Evolutionary conservation across 1,139 yeast species (phyloP).

Genomic region (Diutina rugosa): DNA sequence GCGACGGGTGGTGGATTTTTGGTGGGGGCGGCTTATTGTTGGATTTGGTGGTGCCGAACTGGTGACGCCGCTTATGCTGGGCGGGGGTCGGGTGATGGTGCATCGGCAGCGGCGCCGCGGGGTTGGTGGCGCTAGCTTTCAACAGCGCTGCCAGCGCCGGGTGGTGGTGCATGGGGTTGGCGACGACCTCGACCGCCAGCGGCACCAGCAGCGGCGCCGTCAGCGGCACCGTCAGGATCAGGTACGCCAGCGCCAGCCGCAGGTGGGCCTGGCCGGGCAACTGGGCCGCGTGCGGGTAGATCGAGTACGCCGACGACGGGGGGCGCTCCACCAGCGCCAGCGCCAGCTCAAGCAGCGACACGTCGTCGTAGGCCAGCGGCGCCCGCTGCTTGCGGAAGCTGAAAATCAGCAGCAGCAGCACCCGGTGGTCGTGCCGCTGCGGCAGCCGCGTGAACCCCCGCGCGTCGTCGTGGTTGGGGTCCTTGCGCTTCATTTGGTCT

Average conservation of each 20-base stretch:
- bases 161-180: slow-evolving; percentile 1
- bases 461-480: neutral
- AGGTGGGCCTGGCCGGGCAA: neutral
- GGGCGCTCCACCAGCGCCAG: neutral
- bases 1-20: neutral
- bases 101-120: neutral
- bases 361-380: neutral
- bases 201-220: neutral
- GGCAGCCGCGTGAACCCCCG: slow-evolving; percentile 1
- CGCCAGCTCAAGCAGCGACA: neutral
- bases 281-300: neutral
- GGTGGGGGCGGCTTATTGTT: neutral
- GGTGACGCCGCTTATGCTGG: neutral
- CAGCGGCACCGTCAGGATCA: neutral
- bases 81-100: neutral
- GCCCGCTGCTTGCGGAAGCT: slow-evolving; percentile 18
- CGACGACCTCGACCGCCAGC: neutral
- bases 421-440: slow-evolving; percentile 7
- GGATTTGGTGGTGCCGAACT: neutral
- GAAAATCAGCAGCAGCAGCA: slow-evolving; percentile 28
- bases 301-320: neutral
- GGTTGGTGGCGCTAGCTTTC: neutral
- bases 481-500: slow-evolving; percentile 1
- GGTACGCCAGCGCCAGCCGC: slow-evolving; percentile 1
- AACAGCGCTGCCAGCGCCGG: neutral